Evolutionary conservation across 371 early-diverging fungal species (phyloP).

Genomic region (Vairimorpha necatrix): DNA sequence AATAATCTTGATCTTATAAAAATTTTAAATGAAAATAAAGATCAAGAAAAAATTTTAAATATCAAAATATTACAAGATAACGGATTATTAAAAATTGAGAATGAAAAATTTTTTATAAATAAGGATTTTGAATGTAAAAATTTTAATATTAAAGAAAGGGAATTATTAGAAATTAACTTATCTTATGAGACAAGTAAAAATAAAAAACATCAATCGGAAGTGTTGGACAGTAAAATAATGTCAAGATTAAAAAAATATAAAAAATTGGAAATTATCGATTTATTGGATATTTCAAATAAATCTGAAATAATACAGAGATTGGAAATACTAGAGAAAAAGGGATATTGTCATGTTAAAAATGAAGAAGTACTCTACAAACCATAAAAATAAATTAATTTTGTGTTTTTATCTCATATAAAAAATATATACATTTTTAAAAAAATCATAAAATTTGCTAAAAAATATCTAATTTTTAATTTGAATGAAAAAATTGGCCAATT

Average conservation of each 20-base stretch:
- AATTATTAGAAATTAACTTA: neutral
- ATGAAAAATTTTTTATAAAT: neutral
- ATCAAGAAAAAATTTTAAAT: too few species aligned
- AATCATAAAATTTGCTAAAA: too few species aligned
- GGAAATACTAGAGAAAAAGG: neutral
- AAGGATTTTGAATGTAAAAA: neutral
- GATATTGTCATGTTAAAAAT: neutral
- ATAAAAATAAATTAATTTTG: neutral
- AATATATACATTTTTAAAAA: too few species aligned
- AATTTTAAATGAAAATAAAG: neutral
- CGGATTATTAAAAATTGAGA: neutral
- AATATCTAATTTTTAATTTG: too few species aligned
- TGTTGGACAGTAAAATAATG: conserved; percentile 3
- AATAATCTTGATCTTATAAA: neutral
- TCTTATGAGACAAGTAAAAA: neutral
- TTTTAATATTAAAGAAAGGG: neutral
- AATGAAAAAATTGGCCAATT: too few species aligned
- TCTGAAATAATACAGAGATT: neutral
- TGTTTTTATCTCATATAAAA: too few species aligned
- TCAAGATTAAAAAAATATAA: neutral
- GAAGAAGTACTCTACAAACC: neutral
- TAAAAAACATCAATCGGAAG: neutral
- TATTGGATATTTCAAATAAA: neutral
- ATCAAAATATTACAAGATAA: neutral
- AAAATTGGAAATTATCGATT: neutral